These are phyloP conservation scores for Nakaseomyces nivariensis DNA, from an alignment of 1,139 yeast genomes.

Conservation along the genomic window DNA sequence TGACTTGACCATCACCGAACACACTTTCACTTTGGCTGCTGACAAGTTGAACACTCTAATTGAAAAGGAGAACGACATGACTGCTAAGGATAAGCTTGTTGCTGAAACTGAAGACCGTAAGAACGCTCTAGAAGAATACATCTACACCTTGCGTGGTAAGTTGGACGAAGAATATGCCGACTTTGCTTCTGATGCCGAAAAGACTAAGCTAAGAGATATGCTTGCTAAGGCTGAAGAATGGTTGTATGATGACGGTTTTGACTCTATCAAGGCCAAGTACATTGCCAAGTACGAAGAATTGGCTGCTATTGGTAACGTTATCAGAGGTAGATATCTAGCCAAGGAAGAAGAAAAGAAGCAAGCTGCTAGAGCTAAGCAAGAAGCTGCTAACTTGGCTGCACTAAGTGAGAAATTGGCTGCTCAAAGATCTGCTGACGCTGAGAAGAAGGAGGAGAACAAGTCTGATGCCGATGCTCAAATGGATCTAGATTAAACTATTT, in stretches of 20 bases:
- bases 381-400: slow-evolving; percentile 76
- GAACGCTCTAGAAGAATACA: slow-evolving; percentile 97
- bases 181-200: slow-evolving; percentile 87
- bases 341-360: slow-evolving; percentile 94
- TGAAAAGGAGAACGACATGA: slow-evolving; percentile 78
- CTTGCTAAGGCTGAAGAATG: slow-evolving; percentile 90
- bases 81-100: slow-evolving; percentile 86
- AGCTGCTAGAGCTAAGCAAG: slow-evolving; percentile 77
- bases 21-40: slow-evolving; percentile 58
- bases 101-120: slow-evolving; percentile 98
- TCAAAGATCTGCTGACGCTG: slow-evolving; percentile 44
- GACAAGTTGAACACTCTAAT: slow-evolving; percentile 48
- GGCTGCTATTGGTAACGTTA: slow-evolving; percentile 87
- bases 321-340: slow-evolving; percentile 89
- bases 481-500: slow-evolving; percentile 5
- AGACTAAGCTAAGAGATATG: slow-evolving; percentile 62
- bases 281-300: slow-evolving; percentile 97
- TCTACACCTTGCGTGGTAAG: slow-evolving; percentile 94
- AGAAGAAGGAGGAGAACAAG: slow-evolving; percentile 24
- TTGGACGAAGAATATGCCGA: slow-evolving; percentile 83
- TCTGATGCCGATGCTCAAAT: slow-evolving; percentile 17
- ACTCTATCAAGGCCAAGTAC: slow-evolving; percentile 91
- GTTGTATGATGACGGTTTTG: slow-evolving; percentile 97
- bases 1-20: slow-evolving; percentile 51
- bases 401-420: slow-evolving; percentile 89